phyloP scores from a whole-genome alignment of 345 rosid species.

The Populus pruinosa region DNA sequence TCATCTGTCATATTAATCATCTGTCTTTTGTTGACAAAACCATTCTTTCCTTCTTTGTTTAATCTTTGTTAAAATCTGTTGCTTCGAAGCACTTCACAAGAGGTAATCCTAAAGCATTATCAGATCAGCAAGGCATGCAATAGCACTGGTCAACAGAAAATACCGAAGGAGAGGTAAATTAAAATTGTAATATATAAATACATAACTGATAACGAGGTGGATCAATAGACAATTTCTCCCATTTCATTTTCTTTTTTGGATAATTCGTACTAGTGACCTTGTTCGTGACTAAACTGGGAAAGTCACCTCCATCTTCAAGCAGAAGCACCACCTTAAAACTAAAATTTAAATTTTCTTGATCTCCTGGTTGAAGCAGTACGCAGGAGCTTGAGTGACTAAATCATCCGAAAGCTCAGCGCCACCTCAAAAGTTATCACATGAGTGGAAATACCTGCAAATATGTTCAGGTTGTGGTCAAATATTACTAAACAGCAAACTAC shows the following conservation, averaged over 20 bases:
- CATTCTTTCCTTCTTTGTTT: no score
- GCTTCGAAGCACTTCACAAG: not conserved
- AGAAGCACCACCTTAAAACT: not conserved
- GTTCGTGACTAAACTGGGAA: not conserved
- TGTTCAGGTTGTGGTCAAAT: no score
- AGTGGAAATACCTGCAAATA: constrained; percentile 15
- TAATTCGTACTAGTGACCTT: not conserved
- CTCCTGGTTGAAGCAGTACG: constrained; percentile 23
- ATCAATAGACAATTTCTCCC: not conserved
- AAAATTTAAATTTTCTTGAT: not conserved
- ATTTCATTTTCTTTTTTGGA: not conserved
- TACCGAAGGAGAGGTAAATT: no score
- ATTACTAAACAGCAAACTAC: no score
- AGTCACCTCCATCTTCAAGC: not conserved
- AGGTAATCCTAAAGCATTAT: no score
- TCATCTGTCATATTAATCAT: no score
- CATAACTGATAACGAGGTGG: not conserved
- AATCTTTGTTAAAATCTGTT: no score
- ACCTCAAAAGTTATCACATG: constrained; percentile 37
- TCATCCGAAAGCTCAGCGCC: constrained; percentile 30
- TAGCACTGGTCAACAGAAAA: no score
- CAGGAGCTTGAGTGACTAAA: constrained; percentile 31
- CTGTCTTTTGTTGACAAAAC: no score
- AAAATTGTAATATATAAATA: no score
- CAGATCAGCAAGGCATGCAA: no score